Percentiles rank a stretch among this genome's conserved stretches.
Conservation (phyloP, 805 yeast genomes). For the Isabelozyma rhagii region DNA sequence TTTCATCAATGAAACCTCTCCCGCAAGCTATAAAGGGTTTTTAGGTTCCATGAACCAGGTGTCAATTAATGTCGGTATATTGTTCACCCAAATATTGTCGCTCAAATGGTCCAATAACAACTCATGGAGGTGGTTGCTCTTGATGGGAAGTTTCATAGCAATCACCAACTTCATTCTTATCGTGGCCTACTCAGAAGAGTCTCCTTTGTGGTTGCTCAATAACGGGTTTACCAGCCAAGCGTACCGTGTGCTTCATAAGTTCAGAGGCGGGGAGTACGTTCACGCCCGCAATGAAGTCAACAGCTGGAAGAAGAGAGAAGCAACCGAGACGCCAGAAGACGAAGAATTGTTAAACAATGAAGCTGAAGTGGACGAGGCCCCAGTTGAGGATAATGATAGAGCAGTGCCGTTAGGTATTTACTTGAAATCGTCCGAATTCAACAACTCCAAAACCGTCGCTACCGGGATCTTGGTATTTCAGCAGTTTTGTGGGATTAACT, state of each 20-base stretch:
- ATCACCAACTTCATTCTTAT: slow-evolving; percentile 41
- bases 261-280: slow-evolving; percentile 39
- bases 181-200: slow-evolving; percentile 53
- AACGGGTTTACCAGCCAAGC: slow-evolving; percentile 46
- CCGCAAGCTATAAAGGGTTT: slow-evolving; percentile 63
- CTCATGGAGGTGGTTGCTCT: slow-evolving; percentile 71
- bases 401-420: slow-evolving; percentile 39
- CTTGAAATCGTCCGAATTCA: slow-evolving; percentile 48
- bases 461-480: slow-evolving; percentile 77
- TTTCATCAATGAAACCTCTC: slow-evolving; percentile 77
- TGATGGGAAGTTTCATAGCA: slow-evolving; percentile 59
- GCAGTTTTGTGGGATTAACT: slow-evolving; percentile 90
- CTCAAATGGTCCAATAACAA: slow-evolving; percentile 59
- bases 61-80: slow-evolving; percentile 79
- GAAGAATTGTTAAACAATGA: slow-evolving; percentile 9
- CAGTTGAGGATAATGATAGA: neutral
- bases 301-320: slow-evolving; percentile 22
- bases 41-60: slow-evolving; percentile 91
- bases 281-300: slow-evolving; percentile 34
- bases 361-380: slow-evolving; percentile 6
- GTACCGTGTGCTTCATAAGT: slow-evolving; percentile 27
- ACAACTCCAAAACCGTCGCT: slow-evolving; percentile 60
- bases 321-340: slow-evolving; percentile 4
- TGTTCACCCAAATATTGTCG: slow-evolving; percentile 75
- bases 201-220: slow-evolving; percentile 77